Evolutionary conservation across 2,329 filamentous ascomycete genomes (phyloP).

Genomic region (Trichoderma arundinaceum): DNA sequence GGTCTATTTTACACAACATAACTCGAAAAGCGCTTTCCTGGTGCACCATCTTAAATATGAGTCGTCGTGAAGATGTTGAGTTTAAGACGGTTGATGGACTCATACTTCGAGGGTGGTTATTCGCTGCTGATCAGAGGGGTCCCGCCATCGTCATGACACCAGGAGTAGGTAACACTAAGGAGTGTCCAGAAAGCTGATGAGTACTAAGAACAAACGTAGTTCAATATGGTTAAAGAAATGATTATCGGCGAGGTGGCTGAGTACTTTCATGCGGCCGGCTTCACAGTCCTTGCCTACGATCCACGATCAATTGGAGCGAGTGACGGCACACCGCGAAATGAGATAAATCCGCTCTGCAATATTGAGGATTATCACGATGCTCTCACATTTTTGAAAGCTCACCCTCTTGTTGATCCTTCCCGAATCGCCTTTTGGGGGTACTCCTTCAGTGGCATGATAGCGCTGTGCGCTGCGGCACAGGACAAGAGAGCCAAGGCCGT

Average conservation of each 20-base stretch:
- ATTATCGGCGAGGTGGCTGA: conserved; percentile 43
- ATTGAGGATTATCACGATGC: conserved; percentile 44
- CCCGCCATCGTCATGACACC: conserved; percentile 42
- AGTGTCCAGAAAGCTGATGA: too few relatives aligned
- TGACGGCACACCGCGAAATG: conserved; percentile 47
- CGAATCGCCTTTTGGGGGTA: conserved; percentile 43
- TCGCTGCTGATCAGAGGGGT: conserved; percentile 38
- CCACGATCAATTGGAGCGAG: conserved; percentile 45
- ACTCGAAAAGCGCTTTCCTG: background rate
- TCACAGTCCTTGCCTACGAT: conserved; percentile 48
- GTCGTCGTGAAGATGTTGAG: conserved; percentile 41
- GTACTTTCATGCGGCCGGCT: conserved; percentile 42
- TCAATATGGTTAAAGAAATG: conserved; percentile 41
- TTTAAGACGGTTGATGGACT: conserved; percentile 50
- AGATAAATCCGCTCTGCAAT: conserved; percentile 45
- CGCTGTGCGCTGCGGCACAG: conserved; percentile 39
- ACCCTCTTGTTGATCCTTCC: conserved; percentile 45
- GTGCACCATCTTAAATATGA: conserved; percentile 7
- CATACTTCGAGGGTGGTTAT: conserved; percentile 47
- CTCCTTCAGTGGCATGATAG: conserved; percentile 40
- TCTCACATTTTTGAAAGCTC: conserved; percentile 51
- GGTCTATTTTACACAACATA: background rate
- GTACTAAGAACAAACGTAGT: conserved; percentile 26
- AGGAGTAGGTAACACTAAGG: conserved; percentile 35
- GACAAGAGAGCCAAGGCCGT: conserved; percentile 39